Evolutionary conservation across 495 filamentous ascomycete genomes (phyloP), one percentile per base, ranked within the genome.

Genomic region (Lasiosphaeria ovina): DNA sequence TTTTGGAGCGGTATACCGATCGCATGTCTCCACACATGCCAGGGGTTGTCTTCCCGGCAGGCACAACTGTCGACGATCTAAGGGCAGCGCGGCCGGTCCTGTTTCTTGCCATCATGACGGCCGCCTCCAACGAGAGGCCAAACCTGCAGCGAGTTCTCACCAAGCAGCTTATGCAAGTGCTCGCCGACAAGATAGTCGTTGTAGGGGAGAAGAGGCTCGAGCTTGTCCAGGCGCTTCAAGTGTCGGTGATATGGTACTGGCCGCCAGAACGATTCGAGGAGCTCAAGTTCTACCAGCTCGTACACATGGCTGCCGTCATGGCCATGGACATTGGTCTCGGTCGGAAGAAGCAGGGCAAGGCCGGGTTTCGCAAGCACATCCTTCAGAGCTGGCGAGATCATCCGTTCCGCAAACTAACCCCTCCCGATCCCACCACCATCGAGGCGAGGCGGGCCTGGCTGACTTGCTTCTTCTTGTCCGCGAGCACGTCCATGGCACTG

Each of bases 271-370:
- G 87, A 57, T 89, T 86, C 52, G 91, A 96, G 59, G 90, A 97
- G 73, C 81, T 94, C 63, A 95, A 94, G 67, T 96, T 93, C 69
- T 95, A 95, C 71, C 90, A 93, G 73, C 78, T 95, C 55, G 85
- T 90, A 33, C 90, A 97, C 66, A 83, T 93, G 54, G 90, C 92
- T 6, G 89, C 90, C 36, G 78, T 89, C 42, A 88, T 97, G 85
- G 90, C 86, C 11, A 86, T 97, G 65, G 94, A 98, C 68, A 81
- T 97, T 45, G 93, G 92, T 0, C 81, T 98, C 35, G 87, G 90
- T 7, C 81, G 77, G 66, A 76, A 75, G 66, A 76, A 76, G 54
- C 69, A 75, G 62, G 66, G 68, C 8, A 66, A 71, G 64, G 66
- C 72, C 32, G 71, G 69, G 31, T 59, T 70, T 36, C 72, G 68